Evolutionary conservation across 176 grass and related monocot species (phyloP), one percentile per base, ranked within the genome.

Genomic region (Neostapfia colusana): DNA sequence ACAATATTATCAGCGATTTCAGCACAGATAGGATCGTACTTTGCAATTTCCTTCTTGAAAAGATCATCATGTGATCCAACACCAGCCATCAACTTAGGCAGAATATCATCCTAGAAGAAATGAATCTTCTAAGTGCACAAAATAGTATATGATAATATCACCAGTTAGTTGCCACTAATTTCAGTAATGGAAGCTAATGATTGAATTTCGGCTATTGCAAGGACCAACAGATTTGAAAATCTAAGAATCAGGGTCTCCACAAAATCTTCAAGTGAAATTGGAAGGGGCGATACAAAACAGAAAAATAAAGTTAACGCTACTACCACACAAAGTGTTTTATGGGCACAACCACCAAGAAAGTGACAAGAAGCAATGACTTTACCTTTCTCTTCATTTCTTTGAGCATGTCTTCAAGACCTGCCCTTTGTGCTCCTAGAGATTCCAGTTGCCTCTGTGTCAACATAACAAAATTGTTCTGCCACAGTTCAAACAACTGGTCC

Each of bases 351-450:
- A 63, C 10, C 51, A 57, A 79, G 50, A 83, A 69, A 49, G 34
- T 31, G 16, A 18, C 28, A 24, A 18, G 39, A 56, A 40, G n/a
- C 27, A 83, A 43, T 67, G 21, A 35, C 1, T 36, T 39, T 78
- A 96, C 93, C 89, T 92, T 99, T 87, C 91, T 92, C 82, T 99
- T 99, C 96, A 99, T 99, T 78, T 99, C 96, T 81, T 99, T 99
- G 39, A 99, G 85, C 89, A 95, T 95, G 65, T 99, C 96, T 88
- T 99, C 96, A 67, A 99, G 96, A 73, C 96, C 92, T n/a, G 96
- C 96, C 67, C 96, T 93, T 73, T 99, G 87, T 76, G 92, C 89
- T 49, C 96, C 89, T 81, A 99, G 76, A 90, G 80, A 82, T 80
- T 99, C 92, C 85, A 99, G 83, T 87, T 99, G 92, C 81, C 92